Evolutionary conservation across 345 rosid species (phyloP), one percentile per base, ranked within the genome.

Genomic region (Crucihimalaya himalaica): DNA sequence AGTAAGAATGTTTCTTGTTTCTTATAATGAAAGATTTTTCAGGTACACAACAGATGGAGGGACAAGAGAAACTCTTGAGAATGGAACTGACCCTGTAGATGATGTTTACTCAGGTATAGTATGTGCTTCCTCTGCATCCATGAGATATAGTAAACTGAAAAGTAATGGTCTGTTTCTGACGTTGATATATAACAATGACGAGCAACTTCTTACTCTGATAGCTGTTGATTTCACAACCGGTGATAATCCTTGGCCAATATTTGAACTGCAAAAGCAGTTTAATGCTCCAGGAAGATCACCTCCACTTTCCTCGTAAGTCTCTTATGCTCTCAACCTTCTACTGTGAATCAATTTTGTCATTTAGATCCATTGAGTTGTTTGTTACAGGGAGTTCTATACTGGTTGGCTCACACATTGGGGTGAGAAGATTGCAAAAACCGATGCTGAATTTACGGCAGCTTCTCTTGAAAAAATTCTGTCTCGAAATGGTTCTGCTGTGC

Each of bases 401-500:
- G 98, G 98, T 34, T 94, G 98, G 98, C 89, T 94, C 71, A 94
- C 97, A 23, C 98, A 94, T 50, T 94, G 98, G 98, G 88, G 97
- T 20, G 94, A 94, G 85, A 87, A 86, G 81, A 73, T 78, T 76
- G 88, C 90, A 53, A 78, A 71, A 52, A 91, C 96, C 8, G 85
- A 69, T 79, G 93, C 93, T 39, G 82, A 84, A 21, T 75, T 63
- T 76, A 88, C 97, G 0, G 96, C 98, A 11, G 66, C 87, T 70
- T 82, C 85, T 48, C 86, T 94, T 76, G 86, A 83, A 74, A 89
- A 91, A 74, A 87, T 91, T 45, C 73, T 94, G 63, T 86, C 92
- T 60, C 83, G 55, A 70, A 89, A 89, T 80, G 96, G 90, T 71
- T 94, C 98, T 66, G 98, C 89, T 40, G 96, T 94, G 80, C 97